A percentile compares a stretch with the other conserved stretches of the same genome.
These are phyloP conservation scores for Dryadomyces quercus-mongolicae DNA, from an alignment of 2,329 filamentous ascomycete genomes.

Conservation along the genomic window DNA sequence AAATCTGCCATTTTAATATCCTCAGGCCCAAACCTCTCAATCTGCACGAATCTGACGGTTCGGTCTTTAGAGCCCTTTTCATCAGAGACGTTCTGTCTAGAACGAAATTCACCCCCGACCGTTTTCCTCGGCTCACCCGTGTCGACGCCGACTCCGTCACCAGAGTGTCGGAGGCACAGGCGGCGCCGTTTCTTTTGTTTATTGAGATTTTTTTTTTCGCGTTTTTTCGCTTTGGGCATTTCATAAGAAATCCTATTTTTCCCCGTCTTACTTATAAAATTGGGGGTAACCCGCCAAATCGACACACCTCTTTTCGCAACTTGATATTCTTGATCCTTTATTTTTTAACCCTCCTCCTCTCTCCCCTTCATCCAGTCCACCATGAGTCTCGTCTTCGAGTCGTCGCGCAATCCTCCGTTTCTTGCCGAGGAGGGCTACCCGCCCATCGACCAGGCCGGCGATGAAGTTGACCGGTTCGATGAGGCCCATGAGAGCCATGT, in stretches of 20 bases:
- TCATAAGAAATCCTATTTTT: no score
- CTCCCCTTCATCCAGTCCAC: not conserved
- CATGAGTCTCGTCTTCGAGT: constrained; percentile 15
- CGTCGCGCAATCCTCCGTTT: constrained; percentile 8
- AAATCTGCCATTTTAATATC: not conserved
- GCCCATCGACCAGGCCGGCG: constrained; percentile 13
- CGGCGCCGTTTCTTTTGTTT: not conserved
- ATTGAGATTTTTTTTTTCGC: not conserved
- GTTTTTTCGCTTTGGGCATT: not conserved
- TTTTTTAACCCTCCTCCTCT: no score
- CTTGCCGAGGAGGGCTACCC: constrained; percentile 13
- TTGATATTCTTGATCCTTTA: not conserved
- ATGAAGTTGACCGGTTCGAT: constrained; percentile 11
- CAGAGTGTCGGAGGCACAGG: not conserved
- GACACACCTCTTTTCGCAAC: not conserved
- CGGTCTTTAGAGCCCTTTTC: not conserved
- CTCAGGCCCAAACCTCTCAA: not conserved
- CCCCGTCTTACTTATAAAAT: no score
- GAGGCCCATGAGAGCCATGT: constrained; percentile 8
- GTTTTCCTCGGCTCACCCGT: not conserved
- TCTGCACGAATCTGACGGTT: not conserved
- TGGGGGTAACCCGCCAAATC: not conserved
- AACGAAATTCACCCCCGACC: not conserved
- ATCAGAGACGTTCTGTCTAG: not conserved
- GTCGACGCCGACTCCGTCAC: not conserved